Conservation (phyloP, 805 yeast genomes). For the Candida rishiriensis region DNA sequence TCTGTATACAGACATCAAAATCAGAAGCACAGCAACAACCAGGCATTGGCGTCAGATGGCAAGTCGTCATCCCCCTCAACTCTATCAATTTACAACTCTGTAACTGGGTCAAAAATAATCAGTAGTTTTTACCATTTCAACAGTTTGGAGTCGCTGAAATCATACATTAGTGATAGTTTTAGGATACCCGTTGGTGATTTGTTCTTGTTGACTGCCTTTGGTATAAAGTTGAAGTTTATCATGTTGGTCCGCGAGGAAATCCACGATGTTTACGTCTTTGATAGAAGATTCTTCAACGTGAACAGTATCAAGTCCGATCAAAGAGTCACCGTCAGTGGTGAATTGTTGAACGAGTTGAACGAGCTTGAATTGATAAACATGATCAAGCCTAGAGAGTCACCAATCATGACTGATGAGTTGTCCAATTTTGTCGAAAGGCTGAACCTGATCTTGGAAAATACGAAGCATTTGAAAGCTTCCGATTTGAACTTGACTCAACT, state of each 20-base stretch:
- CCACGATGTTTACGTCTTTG: conserved; percentile 57
- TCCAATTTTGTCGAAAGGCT: conserved; percentile 16
- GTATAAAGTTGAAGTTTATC: conserved; percentile 53
- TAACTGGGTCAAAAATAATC: conserved; percentile 36
- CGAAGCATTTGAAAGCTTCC: conserved; percentile 19
- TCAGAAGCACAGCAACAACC: conserved; percentile 1
- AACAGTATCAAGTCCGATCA: conserved; percentile 18
- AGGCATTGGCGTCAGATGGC: conserved; percentile 7
- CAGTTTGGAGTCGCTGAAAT: conserved; percentile 38
- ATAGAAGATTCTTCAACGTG: conserved; percentile 49
- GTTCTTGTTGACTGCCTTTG: conserved; percentile 60
- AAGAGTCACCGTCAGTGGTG: conserved; percentile 11
- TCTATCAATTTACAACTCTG: conserved; percentile 35
- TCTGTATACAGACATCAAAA: conserved; percentile 18
- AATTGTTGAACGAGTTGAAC: conserved; percentile 22
- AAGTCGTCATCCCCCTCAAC: conserved; percentile 17
- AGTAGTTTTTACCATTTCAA: conserved; percentile 37
- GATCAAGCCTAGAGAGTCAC: conserved; percentile 33
- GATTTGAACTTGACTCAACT: conserved; percentile 33
- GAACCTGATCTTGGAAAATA: conserved; percentile 9
- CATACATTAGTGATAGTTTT: conserved; percentile 37
- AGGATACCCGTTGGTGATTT: conserved; percentile 36
- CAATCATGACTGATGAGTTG: conserved; percentile 22
- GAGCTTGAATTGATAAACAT: conserved; percentile 23
- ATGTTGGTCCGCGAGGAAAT: conserved; percentile 44